Base-by-base conservation (phyloP, 2,329 filamentous ascomycete species). In the Beauveria asiatica region DNA sequence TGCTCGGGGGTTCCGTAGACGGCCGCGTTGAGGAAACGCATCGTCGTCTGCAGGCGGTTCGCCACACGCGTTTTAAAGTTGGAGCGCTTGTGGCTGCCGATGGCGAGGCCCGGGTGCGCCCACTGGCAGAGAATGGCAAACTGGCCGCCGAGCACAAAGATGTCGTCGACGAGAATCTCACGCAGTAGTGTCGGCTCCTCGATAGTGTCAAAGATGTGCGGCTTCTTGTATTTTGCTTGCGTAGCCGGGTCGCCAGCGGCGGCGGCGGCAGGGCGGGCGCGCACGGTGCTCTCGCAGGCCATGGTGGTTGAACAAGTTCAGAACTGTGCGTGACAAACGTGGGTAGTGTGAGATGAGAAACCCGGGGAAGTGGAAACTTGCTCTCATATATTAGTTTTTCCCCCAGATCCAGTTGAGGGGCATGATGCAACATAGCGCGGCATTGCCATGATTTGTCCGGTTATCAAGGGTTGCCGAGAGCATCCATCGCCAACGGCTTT, bases 21-120 rank as follows among this genome's bases (percentile, higher is more conserved):
- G 65, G 74, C 74, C 60, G 71, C 73, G 62, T 75, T 75, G 42
- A 76, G 65, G 62, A 72, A 76, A 19, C 71, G 72, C 67, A 74
- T 72, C 16, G 72, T 75, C 0, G 72, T 73, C 11, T 69, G 68
- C 5, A 76, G 71, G 13, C 72, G 69, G 59, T 74, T 70, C 13
- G 69, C 58, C 1, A 71, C 70, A 11, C 73, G 68, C 57, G 70
- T 69, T 25, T 69, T 68, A 59, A 75, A 76, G 64, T 72, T 74
- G 67, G 71, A 74, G 63, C 75, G 72, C 52, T 70, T 64, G 62
- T 70, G 66, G 30, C 73, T 72, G 23, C 73, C 73, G 30, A 69
- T 69, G 7, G 67, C 74, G 5, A 76, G 69, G 9, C 70, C 71
- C 1, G 74, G 72, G 55, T 74, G 70, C 39, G 74, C 73, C n/a